Percentiles rank a stretch among this genome's conserved stretches.
phyloP scores from a whole-genome alignment of 768 basidiomycete species.

The Dictyophora rubrovolvata region DNA sequence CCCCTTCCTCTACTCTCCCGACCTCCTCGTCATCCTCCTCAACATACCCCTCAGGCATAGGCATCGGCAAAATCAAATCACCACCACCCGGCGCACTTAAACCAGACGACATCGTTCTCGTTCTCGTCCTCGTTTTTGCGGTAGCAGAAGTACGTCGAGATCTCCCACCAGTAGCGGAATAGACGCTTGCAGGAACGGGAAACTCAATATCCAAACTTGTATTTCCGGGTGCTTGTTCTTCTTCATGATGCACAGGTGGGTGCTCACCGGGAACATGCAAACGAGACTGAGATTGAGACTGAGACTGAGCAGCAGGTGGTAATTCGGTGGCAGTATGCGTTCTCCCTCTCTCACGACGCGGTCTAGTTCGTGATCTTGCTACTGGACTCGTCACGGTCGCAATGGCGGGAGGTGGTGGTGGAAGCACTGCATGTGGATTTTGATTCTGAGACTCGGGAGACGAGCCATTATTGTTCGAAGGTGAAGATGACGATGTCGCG shows the following conservation, averaged over 20 bases:
- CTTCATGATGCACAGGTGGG: not conserved
- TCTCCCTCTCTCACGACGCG: not conserved
- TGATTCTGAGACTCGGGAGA: not conserved
- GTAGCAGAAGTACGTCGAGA: not conserved
- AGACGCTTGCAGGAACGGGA: not conserved
- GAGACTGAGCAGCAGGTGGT: too few species aligned
- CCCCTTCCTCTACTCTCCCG: not conserved
- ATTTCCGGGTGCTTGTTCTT: not conserved
- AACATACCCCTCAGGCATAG: not conserved
- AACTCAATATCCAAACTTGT: not conserved
- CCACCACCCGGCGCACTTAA: not conserved
- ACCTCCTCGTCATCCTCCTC: not conserved
- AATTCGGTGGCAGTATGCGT: not conserved
- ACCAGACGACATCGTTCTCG: slow-evolving; percentile 2
- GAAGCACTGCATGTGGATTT: not conserved
- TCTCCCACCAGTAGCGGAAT: slow-evolving; percentile 14
- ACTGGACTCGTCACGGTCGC: not conserved
- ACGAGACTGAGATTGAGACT: too few species aligned
- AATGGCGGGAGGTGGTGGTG: not conserved
- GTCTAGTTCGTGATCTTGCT: not conserved
- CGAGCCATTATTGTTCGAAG: not conserved
- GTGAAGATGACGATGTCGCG: not conserved
- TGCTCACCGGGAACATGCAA: not conserved
- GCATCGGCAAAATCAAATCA: not conserved
- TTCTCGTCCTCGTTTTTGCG: not conserved